A percentile compares a stretch with the other conserved stretches of the same genome.
phyloP scores from a whole-genome alignment of 768 basidiomycete species.

The Boletus coccyginus region DNA sequence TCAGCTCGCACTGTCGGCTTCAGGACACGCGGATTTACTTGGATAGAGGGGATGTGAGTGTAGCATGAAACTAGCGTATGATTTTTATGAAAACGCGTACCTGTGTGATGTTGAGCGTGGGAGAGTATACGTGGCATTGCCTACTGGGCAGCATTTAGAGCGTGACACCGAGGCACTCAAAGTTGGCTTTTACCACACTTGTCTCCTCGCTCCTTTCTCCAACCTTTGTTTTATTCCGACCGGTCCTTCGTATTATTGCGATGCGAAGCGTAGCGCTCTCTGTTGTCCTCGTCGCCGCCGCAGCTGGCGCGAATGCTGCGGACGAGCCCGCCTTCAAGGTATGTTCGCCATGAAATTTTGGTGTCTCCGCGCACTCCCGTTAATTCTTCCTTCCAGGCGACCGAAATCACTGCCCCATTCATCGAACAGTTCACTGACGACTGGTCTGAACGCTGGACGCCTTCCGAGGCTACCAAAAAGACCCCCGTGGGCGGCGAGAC shows the following conservation, averaged over 20 bases:
- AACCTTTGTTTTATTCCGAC: slow-evolving; percentile 37
- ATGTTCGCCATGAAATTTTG: slow-evolving; percentile 17
- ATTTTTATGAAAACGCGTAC: background rate
- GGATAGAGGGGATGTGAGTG: slow-evolving; percentile 41
- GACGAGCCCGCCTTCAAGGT: slow-evolving; percentile 71
- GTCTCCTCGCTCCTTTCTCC: slow-evolving; percentile 36
- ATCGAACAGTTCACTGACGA: slow-evolving; percentile 94
- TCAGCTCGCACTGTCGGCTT: slow-evolving; percentile 89
- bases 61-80: slow-evolving; percentile 10
- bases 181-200: slow-evolving; percentile 23
- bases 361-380: background rate
- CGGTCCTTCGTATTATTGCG: slow-evolving; percentile 62
- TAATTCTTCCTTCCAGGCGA: slow-evolving; percentile 47
- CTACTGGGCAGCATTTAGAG: slow-evolving; percentile 37
- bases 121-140: slow-evolving; percentile 47
- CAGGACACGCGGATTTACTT: slow-evolving; percentile 91
- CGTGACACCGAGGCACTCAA: slow-evolving; percentile 11
- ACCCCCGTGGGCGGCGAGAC: slow-evolving; percentile 94
- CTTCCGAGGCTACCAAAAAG: slow-evolving; percentile 97
- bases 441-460: slow-evolving; percentile 91
- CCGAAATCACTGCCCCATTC: slow-evolving; percentile 82
- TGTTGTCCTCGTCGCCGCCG: slow-evolving; percentile 63
- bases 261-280: slow-evolving; percentile 92
- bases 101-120: slow-evolving; percentile 24
- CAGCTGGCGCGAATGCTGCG: slow-evolving; percentile 58